Evolutionary conservation across 306 rosid species (phyloP), one percentile per base, ranked within the genome.

Genomic region (Trifolium pratense): DNA sequence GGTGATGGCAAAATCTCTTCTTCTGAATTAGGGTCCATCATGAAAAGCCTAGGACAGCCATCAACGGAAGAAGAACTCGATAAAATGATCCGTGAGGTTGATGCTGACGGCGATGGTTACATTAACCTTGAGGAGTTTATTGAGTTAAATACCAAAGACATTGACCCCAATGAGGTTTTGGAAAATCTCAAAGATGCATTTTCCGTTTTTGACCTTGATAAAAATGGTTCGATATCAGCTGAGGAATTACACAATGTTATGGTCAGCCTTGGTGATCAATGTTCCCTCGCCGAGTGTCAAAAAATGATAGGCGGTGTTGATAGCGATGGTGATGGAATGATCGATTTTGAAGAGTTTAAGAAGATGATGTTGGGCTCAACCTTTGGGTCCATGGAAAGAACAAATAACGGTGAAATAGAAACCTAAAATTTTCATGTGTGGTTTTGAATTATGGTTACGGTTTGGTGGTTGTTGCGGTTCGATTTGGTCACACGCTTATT

Each of bases 1-100:
- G 96, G 94, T 11, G 97, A 94, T 68, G 98, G 95, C 2, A 88
- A 81, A 87, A 94, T 94, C 89, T 94, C 90, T 14, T 37, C 91
- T 3, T 80, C 91, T 0, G 98, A 94, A 39, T 86, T 94, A 2
- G 94, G 92, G n/a, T 80, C 96, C 17, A 91, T 93, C 14, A 73
- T 91, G 91, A 76, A 81, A 11, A 84, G 88, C 73, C 79, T 93
- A 0, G 97, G 98, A 2, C 89, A 91, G 5, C 69, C 88, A 0
- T 21, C 97, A 0, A 78, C 78, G 3, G 85, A 91, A 23, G 96
- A 91, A 34, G 98, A 93, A 68, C 82, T 91, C 1, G 13, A 40
- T 23, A 12, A 56, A 21, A 56, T 56, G 62, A 56, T 56, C 4
- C 16, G 34, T 1, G 62, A 56, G 84, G 91, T 91, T 6, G 99